Evolutionary conservation across 345 rosid genomes (phyloP).

Genomic region (Acer campestre): DNA sequence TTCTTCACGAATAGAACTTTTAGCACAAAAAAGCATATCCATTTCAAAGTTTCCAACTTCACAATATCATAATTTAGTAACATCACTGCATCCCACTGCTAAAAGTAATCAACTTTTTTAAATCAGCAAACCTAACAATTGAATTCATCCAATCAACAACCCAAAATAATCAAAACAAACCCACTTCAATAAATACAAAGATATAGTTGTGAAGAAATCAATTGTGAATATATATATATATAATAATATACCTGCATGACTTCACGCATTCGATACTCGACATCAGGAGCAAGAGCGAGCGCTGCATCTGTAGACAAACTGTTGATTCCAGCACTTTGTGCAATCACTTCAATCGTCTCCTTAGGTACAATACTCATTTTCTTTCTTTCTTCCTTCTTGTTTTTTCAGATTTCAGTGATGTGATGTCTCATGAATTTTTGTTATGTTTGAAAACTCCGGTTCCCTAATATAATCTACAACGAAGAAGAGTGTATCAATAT

Average conservation of each 20-base stretch:
- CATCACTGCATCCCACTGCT: no score
- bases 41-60: constrained; percentile 1
- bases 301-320: constrained; percentile 75
- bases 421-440: no score
- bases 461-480: no score
- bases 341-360: constrained; percentile 86
- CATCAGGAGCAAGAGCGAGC: constrained; percentile 88
- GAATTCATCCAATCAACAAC: neutral
- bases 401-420: neutral
- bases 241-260: constrained; percentile 68
- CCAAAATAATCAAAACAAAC: neutral
- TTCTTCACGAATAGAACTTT: neutral
- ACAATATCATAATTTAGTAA: neutral
- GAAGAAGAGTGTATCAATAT: no score
- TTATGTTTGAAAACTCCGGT: no score
- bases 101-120: no score
- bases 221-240: neutral
- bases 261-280: constrained; percentile 91
- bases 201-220: neutral
- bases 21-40: neutral
- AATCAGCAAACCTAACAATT: neutral
- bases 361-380: constrained; percentile 86
- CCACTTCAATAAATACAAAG: neutral
- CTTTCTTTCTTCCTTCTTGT: constrained; percentile 21
- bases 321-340: constrained; percentile 80